These are phyloP conservation scores for Hortaea werneckii DNA, from an alignment of 2,329 filamentous ascomycete species.

Conservation along the genomic window DNA sequence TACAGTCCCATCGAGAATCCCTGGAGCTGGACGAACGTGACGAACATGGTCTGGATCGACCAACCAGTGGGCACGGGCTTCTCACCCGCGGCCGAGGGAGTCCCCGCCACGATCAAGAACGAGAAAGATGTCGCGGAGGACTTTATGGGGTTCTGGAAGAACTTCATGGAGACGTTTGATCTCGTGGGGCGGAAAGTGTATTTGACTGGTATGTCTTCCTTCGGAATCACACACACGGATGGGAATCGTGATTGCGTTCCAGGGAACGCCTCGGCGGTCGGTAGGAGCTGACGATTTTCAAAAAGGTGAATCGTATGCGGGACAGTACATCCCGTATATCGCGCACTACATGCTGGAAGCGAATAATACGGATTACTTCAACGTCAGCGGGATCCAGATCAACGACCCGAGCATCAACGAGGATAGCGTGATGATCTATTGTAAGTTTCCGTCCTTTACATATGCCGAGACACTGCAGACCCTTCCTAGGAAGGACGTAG, in stretches of 20 bases:
- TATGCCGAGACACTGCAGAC: neutral
- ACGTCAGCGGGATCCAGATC: slow-evolving; percentile 23
- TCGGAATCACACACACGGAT: too few species aligned
- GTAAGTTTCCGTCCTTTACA: too few species aligned
- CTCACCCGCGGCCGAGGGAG: slow-evolving; percentile 13
- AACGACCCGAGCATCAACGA: slow-evolving; percentile 37
- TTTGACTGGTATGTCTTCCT: too few species aligned
- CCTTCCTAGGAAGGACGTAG: too few species aligned
- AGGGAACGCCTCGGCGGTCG: too few species aligned
- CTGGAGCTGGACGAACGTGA: slow-evolving; percentile 31
- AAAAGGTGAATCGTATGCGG: slow-evolving; percentile 20
- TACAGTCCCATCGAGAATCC: slow-evolving; percentile 26
- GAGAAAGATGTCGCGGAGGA: slow-evolving; percentile 33
- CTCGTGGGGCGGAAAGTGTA: slow-evolving; percentile 40
- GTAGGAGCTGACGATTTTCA: too few species aligned
- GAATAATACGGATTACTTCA: slow-evolving; percentile 22
- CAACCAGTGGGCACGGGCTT: slow-evolving; percentile 26
- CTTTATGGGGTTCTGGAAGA: slow-evolving; percentile 38
- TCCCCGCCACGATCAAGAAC: slow-evolving; percentile 21
- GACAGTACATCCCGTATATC: slow-evolving; percentile 25
- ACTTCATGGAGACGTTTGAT: slow-evolving; percentile 43
- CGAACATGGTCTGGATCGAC: slow-evolving; percentile 33
- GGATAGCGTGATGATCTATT: slow-evolving; percentile 30
- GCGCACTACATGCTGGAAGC: slow-evolving; percentile 19
- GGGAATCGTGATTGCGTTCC: too few species aligned